phyloP scores from a whole-genome alignment of 2,329 filamentous ascomycete genomes.

The Pseudopyrenochaeta lycopersici region DNA sequence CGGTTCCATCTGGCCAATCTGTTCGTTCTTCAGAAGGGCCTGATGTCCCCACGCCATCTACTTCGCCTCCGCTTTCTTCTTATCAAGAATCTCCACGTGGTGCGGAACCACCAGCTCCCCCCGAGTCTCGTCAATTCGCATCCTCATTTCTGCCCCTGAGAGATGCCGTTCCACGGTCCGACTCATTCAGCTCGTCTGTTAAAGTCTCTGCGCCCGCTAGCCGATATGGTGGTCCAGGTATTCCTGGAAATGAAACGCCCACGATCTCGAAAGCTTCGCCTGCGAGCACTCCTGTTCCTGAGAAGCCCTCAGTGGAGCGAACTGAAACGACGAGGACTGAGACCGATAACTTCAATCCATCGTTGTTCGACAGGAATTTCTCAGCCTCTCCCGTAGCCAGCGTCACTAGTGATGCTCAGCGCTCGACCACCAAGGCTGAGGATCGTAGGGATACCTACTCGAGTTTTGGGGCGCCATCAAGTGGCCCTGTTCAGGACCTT shows the following conservation, averaged over 20 bases:
- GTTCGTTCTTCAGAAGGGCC: slow-evolving; percentile 57
- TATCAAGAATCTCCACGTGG: slow-evolving; percentile 64
- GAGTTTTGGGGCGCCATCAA: slow-evolving; percentile 46
- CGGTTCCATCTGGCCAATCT: slow-evolving; percentile 53
- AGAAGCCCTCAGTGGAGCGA: slow-evolving; percentile 49
- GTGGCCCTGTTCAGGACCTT: slow-evolving; percentile 39
- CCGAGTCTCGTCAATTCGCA: slow-evolving; percentile 79
- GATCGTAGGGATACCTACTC: slow-evolving; percentile 53
- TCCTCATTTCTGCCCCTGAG: slow-evolving; percentile 78
- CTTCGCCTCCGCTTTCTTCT: slow-evolving; percentile 66
- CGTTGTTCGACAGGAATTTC: slow-evolving; percentile 49
- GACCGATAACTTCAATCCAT: slow-evolving; percentile 45
- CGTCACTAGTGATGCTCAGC: slow-evolving; percentile 49
- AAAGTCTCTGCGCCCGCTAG: slow-evolving; percentile 78
- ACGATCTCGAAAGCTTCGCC: slow-evolving; percentile 53
- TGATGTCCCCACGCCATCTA: slow-evolving; percentile 68
- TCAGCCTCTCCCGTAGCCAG: slow-evolving; percentile 52
- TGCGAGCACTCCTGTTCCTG: slow-evolving; percentile 63
- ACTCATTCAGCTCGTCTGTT: slow-evolving; percentile 79
- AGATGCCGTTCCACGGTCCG: slow-evolving; percentile 63
- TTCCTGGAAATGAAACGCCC: slow-evolving; percentile 58
- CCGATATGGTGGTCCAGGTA: slow-evolving; percentile 64
- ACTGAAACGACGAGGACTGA: slow-evolving; percentile 46
- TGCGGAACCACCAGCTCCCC: slow-evolving; percentile 69
- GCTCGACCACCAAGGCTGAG: slow-evolving; percentile 43